Conservation (phyloP, 192 early-diverging fungal species). For the Funneliformis mosseae region DNA sequence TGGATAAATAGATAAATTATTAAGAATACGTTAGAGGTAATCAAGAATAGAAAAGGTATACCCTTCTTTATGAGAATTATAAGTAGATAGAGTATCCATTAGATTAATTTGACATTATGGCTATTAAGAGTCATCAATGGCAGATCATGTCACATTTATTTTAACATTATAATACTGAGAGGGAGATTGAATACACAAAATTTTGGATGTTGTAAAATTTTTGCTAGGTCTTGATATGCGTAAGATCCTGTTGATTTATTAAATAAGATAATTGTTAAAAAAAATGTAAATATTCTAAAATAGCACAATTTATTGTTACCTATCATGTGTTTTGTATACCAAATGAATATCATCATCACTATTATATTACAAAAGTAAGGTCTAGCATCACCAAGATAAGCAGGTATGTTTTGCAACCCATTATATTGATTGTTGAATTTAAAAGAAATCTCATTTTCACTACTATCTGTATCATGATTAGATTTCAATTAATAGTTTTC, state of each 20-base stretch:
- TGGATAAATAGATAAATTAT: neutral
- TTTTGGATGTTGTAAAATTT: neutral
- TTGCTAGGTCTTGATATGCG: neutral
- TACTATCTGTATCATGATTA: no score
- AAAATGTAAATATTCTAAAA: no score
- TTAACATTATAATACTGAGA: neutral
- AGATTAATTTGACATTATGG: conserved; percentile 4
- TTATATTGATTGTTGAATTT: no score
- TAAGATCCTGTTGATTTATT: neutral
- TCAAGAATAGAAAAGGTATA: neutral
- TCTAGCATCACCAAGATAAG: no score
- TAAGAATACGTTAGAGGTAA: neutral
- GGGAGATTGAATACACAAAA: neutral
- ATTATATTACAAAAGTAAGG: no score
- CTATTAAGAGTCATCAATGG: neutral
- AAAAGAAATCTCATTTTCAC: no score
- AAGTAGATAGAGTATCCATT: neutral
- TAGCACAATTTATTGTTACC: no score
- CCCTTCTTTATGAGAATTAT: neutral
- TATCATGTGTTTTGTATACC: no score
- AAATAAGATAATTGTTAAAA: no score
- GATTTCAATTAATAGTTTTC: no score
- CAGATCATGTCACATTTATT: neutral
- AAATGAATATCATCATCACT: no score
- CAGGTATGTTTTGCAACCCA: no score